Base-by-base conservation (phyloP, 176 grass and related monocot genomes). In the Raddia guianensis region DNA sequence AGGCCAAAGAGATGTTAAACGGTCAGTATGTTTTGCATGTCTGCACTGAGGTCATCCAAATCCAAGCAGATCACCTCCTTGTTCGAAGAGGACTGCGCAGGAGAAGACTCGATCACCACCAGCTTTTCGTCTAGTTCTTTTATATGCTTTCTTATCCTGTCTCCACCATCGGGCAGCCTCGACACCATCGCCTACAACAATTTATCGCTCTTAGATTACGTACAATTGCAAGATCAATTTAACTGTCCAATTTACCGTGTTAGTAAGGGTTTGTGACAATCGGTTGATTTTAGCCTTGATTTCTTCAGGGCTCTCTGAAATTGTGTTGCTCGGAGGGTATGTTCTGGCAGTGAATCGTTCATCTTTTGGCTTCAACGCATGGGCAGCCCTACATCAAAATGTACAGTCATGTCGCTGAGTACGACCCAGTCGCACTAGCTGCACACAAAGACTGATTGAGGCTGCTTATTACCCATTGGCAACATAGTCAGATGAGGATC, bases 331-430 rank as follows among this genome's bases (percentile, higher is more conserved):
- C 10, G 68, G 74, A 54, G 46, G 42, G 66, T 92, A 86, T 66
- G 47, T 87, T 83, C 87, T 85, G 68, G 81, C 63, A 78, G 79
- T 91, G 65, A 90, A 91, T 12, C 74, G 78, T 72, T 70, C 48
- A 75, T 98, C 95, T 62, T 90, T 91, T 9, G 92, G 95, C 58
- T 91, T 98, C 45, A 90, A 79, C 18, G 95, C 95, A 89, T 87
- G 62, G 67, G 86, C 83, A 56, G 48, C 87, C 53, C 95, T 98
- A 43, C 56, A 71, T 48, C 20, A 63, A 69, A 84, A 71, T 48
- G 71, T 34, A 88, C 62, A 74, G 46, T 55, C 48, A 60, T 20
- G 32, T 62, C 3, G 10, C 7, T 3, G 0, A 53, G 51, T 53
- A 18, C 18, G n/a, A 58, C 55, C n/a, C 55, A 58, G 18, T 19